Evolutionary conservation across 2,329 filamentous ascomycete genomes (phyloP).

Genomic region (Sordariomycetes sp.): DNA sequence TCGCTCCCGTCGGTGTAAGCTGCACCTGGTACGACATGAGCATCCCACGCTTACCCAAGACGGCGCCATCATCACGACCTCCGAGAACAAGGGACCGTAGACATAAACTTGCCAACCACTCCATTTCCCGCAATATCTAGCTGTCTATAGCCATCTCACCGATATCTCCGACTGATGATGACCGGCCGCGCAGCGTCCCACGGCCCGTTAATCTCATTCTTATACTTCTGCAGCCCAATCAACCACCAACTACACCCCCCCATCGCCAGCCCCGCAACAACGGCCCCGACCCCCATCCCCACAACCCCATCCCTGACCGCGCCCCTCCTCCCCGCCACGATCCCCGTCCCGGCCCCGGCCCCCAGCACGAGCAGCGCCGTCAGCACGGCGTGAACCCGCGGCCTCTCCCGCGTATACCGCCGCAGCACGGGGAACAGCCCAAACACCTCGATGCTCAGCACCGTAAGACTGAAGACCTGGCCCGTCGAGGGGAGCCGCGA

Average conservation of each 20-base stretch:
- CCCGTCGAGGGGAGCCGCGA: slow-evolving; percentile 80
- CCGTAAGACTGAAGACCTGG: slow-evolving; percentile 85
- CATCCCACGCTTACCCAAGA: too few relatives aligned
- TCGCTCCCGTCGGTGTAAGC: too few relatives aligned
- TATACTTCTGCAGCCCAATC: slow-evolving; percentile 94
- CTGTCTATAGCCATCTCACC: background rate
- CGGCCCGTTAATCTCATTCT: slow-evolving; percentile 95
- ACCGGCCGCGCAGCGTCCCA: slow-evolving; percentile 93
- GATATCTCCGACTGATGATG: slow-evolving; percentile 54
- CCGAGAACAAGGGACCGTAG: too few relatives aligned
- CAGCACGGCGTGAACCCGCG: slow-evolving; percentile 70
- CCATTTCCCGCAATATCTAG: too few relatives aligned
- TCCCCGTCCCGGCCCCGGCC: slow-evolving; percentile 66
- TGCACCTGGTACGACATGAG: too few relatives aligned
- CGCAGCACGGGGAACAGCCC: slow-evolving; percentile 95
- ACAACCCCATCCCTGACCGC: slow-evolving; percentile 39
- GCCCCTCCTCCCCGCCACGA: slow-evolving; percentile 30
- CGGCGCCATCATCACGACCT: too few relatives aligned
- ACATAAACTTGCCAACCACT: too few relatives aligned
- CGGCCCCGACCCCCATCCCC: slow-evolving; percentile 63
- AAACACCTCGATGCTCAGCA: slow-evolving; percentile 96
- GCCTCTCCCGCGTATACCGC: slow-evolving; percentile 71
- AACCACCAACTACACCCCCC: slow-evolving; percentile 97
- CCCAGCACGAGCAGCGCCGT: slow-evolving; percentile 66
- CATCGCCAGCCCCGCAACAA: slow-evolving; percentile 67